phyloP scores from a whole-genome alignment of 768 basidiomycete species.

The Mrakia blollopis region DNA sequence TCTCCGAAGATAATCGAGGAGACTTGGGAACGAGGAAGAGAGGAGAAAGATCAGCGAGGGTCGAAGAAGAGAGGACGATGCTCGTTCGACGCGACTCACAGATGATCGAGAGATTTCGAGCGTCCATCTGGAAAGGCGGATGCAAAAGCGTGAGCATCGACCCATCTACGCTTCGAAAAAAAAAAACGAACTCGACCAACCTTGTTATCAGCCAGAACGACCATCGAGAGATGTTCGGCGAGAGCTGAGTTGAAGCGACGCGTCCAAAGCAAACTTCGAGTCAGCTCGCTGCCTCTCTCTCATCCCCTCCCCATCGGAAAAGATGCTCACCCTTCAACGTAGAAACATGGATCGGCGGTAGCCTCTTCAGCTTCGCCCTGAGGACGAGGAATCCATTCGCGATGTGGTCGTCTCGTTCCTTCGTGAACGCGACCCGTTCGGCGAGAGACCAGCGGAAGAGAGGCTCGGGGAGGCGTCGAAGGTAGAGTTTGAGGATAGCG shows the following conservation, averaged over 20 bases:
- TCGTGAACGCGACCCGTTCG: slow-evolving; percentile 18
- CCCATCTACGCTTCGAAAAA: neutral
- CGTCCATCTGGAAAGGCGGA: slow-evolving; percentile 20
- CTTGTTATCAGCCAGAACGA: slow-evolving; percentile 29
- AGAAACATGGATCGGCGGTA: slow-evolving; percentile 27
- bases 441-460: slow-evolving; percentile 27
- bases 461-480: slow-evolving; percentile 31
- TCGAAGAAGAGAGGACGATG: neutral
- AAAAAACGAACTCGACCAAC: neutral
- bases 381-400: slow-evolving; percentile 26
- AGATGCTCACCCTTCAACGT: slow-evolving; percentile 13
- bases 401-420: slow-evolving; percentile 27
- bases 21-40: neutral
- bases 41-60: no score
- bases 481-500: slow-evolving; percentile 34
- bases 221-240: slow-evolving; percentile 20
- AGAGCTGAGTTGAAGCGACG: slow-evolving; percentile 1
- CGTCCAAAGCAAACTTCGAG: neutral
- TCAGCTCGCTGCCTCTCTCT: neutral
- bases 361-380: slow-evolving; percentile 21
- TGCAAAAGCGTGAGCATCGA: neutral
- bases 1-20: slow-evolving; percentile 32
- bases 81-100: slow-evolving; percentile 1
- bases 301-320: no score
- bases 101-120: slow-evolving; percentile 24